Evolutionary conservation across 2,329 filamentous ascomycete genomes (phyloP), one percentile per base, ranked within the genome.

Genomic region (Fusarium falciforme): DNA sequence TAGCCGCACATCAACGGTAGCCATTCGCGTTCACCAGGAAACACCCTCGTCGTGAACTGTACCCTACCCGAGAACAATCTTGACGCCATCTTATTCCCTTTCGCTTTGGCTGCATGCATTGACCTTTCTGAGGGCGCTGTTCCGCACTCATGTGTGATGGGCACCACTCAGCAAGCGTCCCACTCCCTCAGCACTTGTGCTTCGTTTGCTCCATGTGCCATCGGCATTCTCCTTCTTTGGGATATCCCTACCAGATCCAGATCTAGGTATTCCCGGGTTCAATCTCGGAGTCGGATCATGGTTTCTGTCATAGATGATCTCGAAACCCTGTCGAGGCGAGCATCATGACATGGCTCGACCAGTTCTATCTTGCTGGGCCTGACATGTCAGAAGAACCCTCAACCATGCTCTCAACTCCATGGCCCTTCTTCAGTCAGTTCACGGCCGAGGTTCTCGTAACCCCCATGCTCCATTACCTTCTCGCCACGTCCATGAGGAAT

Each of bases 401-500:
- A 12, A 42, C 38, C 22, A 22, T 42, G 22, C 31, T 40, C 27
- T 29, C 36, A 35, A 25, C 36, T 35, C 25, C 52, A 58, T 22
- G 16, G 40, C 9, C 31, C 22, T 33, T 25, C 20, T 33, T 25
- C 20, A 52, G n/a, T 20, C n/a, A 12, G 14, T 29, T 20, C 52
- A 17, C 16, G 29, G 10, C 31, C 52, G 42, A 31, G 16, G 20
- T 16, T 44, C 54, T 66, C 49, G 27, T 17, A 29, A 35, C 25
- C 63, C 40, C 38, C 47, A 61, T 44, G 38, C 20, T 29, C 25
- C 40, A 64, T 20, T 29, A 42, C 58, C 36, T 52, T 49, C 22
- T 59, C 54, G 59, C 55, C 60, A 68, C 35, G 47, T 35, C 20
- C 29, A 61, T 73, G 67, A 70, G 74, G 59, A 74, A 70, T 67